A percentile compares a stretch with the other conserved stretches of the same genome.
Evolutionary conservation across 208 protist genomes (phyloP).

Genomic region (Leishmania tropica): DNA sequence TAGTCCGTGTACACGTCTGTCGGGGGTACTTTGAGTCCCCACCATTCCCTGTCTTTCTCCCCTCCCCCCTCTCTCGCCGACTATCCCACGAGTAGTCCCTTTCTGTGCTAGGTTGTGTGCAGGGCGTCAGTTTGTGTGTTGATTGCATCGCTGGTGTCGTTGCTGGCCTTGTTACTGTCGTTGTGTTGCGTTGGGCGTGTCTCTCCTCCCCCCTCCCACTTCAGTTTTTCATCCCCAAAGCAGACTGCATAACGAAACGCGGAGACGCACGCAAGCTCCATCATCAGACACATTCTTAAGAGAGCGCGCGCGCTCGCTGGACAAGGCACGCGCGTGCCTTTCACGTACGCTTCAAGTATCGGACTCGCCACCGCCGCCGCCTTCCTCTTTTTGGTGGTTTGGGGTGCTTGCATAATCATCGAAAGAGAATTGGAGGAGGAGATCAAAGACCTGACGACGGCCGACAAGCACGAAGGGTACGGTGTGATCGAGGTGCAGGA

Average conservation of each 20-base stretch:
- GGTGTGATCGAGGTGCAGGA: neutral
- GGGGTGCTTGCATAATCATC: neutral
- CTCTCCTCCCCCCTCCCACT: neutral
- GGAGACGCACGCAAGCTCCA: neutral
- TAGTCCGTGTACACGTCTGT: neutral
- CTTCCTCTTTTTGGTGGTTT: neutral
- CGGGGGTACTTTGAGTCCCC: neutral
- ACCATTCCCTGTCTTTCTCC: no score
- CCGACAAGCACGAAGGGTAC: neutral
- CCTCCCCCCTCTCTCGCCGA: neutral
- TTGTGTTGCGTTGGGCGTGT: neutral
- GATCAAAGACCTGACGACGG: neutral
- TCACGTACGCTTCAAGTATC: no score
- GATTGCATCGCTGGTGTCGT: neutral
- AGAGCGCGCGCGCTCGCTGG: no score
- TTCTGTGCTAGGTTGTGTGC: neutral
- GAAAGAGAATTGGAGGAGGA: neutral
- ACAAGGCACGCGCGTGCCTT: no score
- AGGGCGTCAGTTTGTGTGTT: neutral
- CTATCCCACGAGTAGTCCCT: neutral
- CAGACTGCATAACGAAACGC: neutral
- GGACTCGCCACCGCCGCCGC: no score
- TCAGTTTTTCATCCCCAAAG: no score
- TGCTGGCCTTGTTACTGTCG: neutral
- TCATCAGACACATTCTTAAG: neutral